Conservation (phyloP, 1,284 basidiomycete species). For the Somion occarium region DNA sequence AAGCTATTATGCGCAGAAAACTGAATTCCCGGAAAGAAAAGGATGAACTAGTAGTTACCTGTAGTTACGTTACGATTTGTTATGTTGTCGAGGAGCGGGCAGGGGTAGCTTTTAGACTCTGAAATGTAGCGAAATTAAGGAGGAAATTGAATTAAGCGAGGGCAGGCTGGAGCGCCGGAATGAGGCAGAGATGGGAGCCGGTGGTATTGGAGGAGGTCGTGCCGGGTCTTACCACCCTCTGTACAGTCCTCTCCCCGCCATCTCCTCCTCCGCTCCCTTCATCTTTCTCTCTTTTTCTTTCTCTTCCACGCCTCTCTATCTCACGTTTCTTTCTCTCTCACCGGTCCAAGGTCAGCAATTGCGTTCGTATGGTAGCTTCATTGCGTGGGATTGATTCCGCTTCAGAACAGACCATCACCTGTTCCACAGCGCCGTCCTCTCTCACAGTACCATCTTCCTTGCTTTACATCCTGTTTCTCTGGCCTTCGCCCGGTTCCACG, state of each 20-base stretch:
- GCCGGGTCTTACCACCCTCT: too few relatives aligned
- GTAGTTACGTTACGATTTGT: too few relatives aligned
- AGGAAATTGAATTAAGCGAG: too few relatives aligned
- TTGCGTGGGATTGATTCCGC: neutral
- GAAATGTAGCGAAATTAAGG: too few relatives aligned
- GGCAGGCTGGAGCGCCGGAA: too few relatives aligned
- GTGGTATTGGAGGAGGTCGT: too few relatives aligned
- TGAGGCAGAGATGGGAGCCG: too few relatives aligned
- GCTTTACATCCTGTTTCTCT: neutral
- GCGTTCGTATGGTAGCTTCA: neutral
- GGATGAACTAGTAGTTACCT: too few relatives aligned
- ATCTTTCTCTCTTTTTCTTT: conserved; percentile 13
- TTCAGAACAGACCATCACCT: neutral
- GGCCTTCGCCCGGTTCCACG: neutral
- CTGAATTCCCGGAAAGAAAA: too few relatives aligned
- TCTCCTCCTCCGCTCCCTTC: neutral
- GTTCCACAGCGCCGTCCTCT: neutral
- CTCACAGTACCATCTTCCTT: neutral
- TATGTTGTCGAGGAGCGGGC: too few relatives aligned
- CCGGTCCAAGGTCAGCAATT: neutral
- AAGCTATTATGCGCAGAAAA: too few relatives aligned
- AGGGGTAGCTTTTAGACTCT: too few relatives aligned
- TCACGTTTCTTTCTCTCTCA: neutral
- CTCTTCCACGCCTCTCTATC: conserved; percentile 9
- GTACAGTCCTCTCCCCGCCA: conserved; percentile 2